These are phyloP conservation scores for Citrus maxima DNA, from an alignment of 345 rosid species.

Conservation along the genomic window DNA sequence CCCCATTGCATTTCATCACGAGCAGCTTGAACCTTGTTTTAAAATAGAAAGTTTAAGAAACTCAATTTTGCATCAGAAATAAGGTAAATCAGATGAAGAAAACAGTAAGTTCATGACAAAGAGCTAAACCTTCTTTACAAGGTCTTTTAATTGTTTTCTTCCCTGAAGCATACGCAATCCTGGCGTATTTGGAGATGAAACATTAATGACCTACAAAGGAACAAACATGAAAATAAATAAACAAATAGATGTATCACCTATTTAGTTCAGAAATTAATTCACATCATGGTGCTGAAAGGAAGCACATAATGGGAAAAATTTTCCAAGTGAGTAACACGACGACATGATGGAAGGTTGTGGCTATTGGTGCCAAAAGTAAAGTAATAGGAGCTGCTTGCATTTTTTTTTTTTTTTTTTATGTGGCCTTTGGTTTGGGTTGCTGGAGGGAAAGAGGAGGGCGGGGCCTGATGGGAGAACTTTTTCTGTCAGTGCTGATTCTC, in stretches of 20 bases:
- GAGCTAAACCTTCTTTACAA: conserved; percentile 73
- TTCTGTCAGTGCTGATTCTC: neutral
- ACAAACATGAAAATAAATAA: neutral
- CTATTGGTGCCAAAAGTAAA: neutral
- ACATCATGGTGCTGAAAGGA: neutral
- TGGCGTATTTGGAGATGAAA: conserved; percentile 96
- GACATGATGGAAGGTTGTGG: neutral
- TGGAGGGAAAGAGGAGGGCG: too few species aligned
- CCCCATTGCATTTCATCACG: conserved; percentile 99
- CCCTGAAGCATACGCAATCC: conserved; percentile 97
- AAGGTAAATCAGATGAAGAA: neutral
- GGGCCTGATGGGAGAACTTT: neutral
- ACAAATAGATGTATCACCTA: neutral
- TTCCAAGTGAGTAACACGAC: neutral
- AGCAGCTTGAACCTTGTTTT: conserved; percentile 85
- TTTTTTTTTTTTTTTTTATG: neutral
- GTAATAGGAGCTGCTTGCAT: neutral
- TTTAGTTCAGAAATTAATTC: neutral
- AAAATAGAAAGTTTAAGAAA: conserved; percentile 10
- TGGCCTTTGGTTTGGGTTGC: neutral
- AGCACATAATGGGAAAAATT: neutral
- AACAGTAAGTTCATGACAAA: neutral
- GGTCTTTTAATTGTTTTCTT: conserved; percentile 89
- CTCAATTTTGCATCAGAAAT: conserved; percentile 8
- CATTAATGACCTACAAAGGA: conserved; percentile 73